Base-by-base conservation (phyloP, 768 basidiomycete genomes). In the Chiua virens region DNA sequence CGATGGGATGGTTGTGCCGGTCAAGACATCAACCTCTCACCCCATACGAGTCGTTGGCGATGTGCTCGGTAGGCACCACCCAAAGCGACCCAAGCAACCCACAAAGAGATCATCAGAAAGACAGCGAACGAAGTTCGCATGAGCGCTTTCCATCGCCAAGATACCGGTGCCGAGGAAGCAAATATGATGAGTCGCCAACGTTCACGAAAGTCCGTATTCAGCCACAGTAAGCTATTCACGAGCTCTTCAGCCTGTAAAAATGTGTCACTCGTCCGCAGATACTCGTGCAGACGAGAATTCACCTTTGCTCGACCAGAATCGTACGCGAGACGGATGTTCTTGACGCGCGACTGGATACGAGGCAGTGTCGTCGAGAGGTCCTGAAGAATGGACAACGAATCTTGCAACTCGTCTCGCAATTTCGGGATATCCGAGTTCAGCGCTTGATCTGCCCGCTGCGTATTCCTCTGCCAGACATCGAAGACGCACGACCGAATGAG, bases 181-280 rank as follows among this genome's bases (percentile, higher is more conserved):
- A 90, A 90, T 59, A 90, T 82, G 69, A 83, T 85, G 21, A 77
- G 68, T 38, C 86, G 79, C 81, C 85, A 86, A 13, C 88, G 85
- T 64, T 85, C 83, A 50, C 86, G 85, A 65, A 87, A 83, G 42
- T 86, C 84, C 0, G 85, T 89, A 63, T 90, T 89, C 21, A 89
- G 75, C 88, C 88, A 91, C 47, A 75, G 75, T 39, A 91, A 72
- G 47, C 84, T 83, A 3, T 67, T 65, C n/a, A 84, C 81, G 17
- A 91, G 80, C 7, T 74, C 68, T 58, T 79, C 75, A 9, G 89
- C 89, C 88, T 90, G 41, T 27, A 8, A 13, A 23, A 4, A 25
- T 6, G 21, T 22, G 21, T 20, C 30, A 41, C 15, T 42, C 37
- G 34, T 32, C 49, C 28, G 50, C 13, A 37, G 39, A 9, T 52